A percentile compares a stretch with the other conserved stretches of the same genome.
Evolutionary conservation across 345 rosid species (phyloP).

Genomic region (Gossypium rotundifolium): DNA sequence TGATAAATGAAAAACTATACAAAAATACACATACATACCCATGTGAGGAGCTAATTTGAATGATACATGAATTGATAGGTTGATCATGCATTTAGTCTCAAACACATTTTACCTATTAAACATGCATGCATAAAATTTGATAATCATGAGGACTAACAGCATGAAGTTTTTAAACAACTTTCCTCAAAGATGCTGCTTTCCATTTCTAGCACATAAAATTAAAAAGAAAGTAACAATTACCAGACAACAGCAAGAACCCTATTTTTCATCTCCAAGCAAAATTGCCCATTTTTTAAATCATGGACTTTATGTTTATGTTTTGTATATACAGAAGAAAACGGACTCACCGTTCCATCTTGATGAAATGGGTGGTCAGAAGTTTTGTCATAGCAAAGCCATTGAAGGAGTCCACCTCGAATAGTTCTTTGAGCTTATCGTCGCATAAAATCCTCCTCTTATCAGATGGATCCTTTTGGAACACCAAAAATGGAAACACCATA

Average conservation of each 20-base stretch:
- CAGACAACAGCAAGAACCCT: slow-evolving; percentile 9
- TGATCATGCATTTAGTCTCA: no score
- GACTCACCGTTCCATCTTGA: slow-evolving; percentile 47
- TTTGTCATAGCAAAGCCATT: slow-evolving; percentile 38
- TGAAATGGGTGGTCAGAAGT: slow-evolving; percentile 44
- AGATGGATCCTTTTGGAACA: slow-evolving; percentile 45
- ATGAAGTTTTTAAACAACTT: background rate
- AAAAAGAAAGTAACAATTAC: slow-evolving; percentile 12
- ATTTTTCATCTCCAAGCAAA: slow-evolving; percentile 28
- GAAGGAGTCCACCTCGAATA: slow-evolving; percentile 51
- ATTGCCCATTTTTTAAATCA: slow-evolving; percentile 20
- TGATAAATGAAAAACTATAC: no score
- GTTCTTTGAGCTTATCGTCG: slow-evolving; percentile 57
- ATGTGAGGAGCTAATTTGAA: no score
- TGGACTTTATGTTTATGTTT: slow-evolving; percentile 16
- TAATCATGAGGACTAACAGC: background rate
- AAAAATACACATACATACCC: no score
- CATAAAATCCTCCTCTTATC: slow-evolving; percentile 47
- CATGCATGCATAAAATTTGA: background rate
- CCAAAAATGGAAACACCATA: slow-evolving; percentile 1
- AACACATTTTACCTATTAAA: no score
- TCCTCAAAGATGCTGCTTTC: slow-evolving; percentile 6
- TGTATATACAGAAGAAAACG: slow-evolving; percentile 12
- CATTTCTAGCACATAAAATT: slow-evolving; percentile 13
- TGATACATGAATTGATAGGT: no score